Evolutionary conservation across 148 eudicot species (phyloP).

Genomic region (Spergularia bocconei): DNA sequence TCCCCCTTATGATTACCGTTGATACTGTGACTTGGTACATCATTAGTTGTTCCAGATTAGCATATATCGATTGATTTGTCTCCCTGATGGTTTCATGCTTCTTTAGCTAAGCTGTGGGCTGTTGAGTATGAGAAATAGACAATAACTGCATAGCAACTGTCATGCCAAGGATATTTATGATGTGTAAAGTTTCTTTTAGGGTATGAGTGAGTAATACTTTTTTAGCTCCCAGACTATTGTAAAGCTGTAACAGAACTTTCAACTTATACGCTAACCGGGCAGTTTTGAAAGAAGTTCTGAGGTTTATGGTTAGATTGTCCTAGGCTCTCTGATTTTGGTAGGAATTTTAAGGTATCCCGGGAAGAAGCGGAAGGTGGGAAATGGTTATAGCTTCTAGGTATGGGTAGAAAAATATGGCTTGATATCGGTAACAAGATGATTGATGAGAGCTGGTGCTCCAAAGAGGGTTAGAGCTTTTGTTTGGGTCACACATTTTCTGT

Average conservation of each 20-base stretch:
- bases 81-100: not conserved
- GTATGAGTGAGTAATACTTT: not conserved
- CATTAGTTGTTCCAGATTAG: not conserved
- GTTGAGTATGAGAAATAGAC: no score
- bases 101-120: not conserved
- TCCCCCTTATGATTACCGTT: not conserved
- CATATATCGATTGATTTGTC: not conserved
- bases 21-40: not conserved
- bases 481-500: not conserved
- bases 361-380: not conserved
- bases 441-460: no score
- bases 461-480: not conserved
- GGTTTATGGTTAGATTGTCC: not conserved
- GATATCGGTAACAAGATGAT: not conserved
- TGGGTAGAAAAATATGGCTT: not conserved
- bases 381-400: not conserved
- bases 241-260: not conserved
- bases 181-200: not conserved
- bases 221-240: not conserved
- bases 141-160: no score
- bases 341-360: not conserved
- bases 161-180: no score
- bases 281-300: not conserved
- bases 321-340: not conserved
- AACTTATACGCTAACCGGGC: no score